Base-by-base conservation (phyloP, 2,329 filamentous ascomycete genomes). In the Remersonia thermophila region DNA sequence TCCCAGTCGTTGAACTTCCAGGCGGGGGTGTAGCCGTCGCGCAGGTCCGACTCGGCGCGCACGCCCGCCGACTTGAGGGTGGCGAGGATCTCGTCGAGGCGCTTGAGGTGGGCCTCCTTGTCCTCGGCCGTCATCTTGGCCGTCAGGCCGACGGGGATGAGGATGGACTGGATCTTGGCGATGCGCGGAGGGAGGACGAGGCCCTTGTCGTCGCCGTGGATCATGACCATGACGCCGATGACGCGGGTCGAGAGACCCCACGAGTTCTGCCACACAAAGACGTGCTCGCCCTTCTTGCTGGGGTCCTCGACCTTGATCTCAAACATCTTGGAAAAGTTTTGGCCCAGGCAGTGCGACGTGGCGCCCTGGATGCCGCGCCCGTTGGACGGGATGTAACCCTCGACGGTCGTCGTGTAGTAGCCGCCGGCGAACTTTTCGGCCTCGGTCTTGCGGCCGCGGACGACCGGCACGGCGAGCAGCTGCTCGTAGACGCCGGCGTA, bases 1-100 rank as follows among this genome's bases (percentile, higher is more conserved):
- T 98, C 93, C 85, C 86, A 95, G 62, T 98, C 87, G 63, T 93
- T 93, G 69, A 98, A 98, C 63, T 98, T 98, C 79, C 83, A 96
- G 46, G 85, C 86, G 27, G 91, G 87, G 42, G 86, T 76, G 77
- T 96, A 94, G 47, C 82, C 83, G 35, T 96, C 89, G 41, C 93
- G 80, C 56, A 77, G 72, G 56, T 98, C 91, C 35, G 79, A 74
- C 47, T 93, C 81, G 40, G 76, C 73, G 40, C 91, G 83, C 27
- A 98, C 67, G 38, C 79, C 80, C 14, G 72, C 80, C 42, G 75
- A 77, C 54, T 75, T 76, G 34, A 98, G 70, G 9, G 74, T 71
- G 25, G 67, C 61, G 33, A 23, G 71, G 42, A 98, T 71, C 33
- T 73, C 71, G 33, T 85, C 73, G 37, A 93, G 70, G 55, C 87